A percentile compares a stretch with the other conserved stretches of the same genome.
Evolutionary conservation across 1,284 basidiomycete genomes (phyloP).

Genomic region (Trametes polyzona): DNA sequence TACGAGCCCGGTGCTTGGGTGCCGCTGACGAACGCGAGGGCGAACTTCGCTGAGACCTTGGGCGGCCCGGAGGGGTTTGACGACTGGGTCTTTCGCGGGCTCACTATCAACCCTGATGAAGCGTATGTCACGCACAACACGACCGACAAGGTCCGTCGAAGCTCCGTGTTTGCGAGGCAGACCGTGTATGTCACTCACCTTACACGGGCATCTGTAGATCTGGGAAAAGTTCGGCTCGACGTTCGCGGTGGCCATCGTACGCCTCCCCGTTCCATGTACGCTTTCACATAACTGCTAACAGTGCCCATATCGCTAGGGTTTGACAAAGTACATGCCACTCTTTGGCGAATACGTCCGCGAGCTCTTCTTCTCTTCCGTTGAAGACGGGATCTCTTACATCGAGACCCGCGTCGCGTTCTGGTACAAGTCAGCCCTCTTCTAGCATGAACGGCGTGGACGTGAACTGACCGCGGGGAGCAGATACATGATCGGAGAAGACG

Average conservation of each 20-base stretch:
- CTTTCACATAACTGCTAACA: background rate
- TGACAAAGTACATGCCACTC: conserved; percentile 61
- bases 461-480: conserved; percentile 20
- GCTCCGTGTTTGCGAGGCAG: too few species aligned
- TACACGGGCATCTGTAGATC: conserved; percentile 47
- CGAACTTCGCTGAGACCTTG: conserved; percentile 50
- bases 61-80: conserved; percentile 71
- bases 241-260: conserved; percentile 52
- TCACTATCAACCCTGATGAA: conserved; percentile 69
- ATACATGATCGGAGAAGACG: conserved; percentile 57
- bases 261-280: conserved; percentile 19
- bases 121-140: conserved; percentile 75
- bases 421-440: conserved; percentile 46
- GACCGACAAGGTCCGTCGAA: conserved; percentile 54
- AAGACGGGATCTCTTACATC: conserved; percentile 75
- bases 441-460: too few species aligned
- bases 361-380: conserved; percentile 64
- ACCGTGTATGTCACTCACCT: background rate
- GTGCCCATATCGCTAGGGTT: conserved; percentile 40
- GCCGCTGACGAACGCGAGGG: conserved; percentile 53
- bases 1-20: conserved; percentile 58
- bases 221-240: conserved; percentile 72
- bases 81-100: conserved; percentile 56
- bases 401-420: conserved; percentile 75
- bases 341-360: conserved; percentile 61